Evolutionary conservation across 108 stramenopile species (phyloP), one percentile per base, ranked within the genome.

Genomic region (Epipyxis sp.): DNA sequence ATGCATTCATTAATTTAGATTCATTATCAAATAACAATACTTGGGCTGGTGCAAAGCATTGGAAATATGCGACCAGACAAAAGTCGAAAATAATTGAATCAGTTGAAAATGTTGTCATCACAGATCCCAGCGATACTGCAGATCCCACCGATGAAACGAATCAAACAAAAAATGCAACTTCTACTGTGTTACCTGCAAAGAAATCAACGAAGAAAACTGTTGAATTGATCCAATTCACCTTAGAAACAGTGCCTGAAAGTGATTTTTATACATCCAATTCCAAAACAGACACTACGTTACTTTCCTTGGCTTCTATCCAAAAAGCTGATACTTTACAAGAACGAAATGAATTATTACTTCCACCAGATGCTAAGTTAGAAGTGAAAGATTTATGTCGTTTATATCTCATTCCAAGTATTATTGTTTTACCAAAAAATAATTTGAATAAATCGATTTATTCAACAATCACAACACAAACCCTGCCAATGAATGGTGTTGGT

Each of bases 31-130:
- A 16, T 20, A 43, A 42, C 44, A 74, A 74, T 74, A 30, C 44
- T 20, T 74, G 71, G 71, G 71, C 71, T 39, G 71, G 71, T 3
- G 25, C 71, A 29, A 27, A 25, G 71, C 71, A 74, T 25, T 74
- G 71, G 71, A 27, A 37, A 10, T 54, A 57, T 74, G 50, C 44
- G 3, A 46, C 50, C n/a, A 13, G 71, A 6, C 13, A 20, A 20
- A 68, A 37, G 40, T 57, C 54, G 20, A 16, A 57, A 57, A 16
- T 25, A 57, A 25, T 57, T 16, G 54, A 57, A 57, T 25, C 16
- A 57, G 54, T 25, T 57, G n/a, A n/a, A n/a, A n/a, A n/a, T n/a
- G n/a, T n/a, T n/a, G n/a, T n/a, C n/a, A n/a, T n/a, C n/a, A 57
- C 54, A 57, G 54, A 16, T 20, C 25, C 54, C 20, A 25, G 20